phyloP scores from a whole-genome alignment of 306 rosid genomes.

The Vigna angularis region DNA sequence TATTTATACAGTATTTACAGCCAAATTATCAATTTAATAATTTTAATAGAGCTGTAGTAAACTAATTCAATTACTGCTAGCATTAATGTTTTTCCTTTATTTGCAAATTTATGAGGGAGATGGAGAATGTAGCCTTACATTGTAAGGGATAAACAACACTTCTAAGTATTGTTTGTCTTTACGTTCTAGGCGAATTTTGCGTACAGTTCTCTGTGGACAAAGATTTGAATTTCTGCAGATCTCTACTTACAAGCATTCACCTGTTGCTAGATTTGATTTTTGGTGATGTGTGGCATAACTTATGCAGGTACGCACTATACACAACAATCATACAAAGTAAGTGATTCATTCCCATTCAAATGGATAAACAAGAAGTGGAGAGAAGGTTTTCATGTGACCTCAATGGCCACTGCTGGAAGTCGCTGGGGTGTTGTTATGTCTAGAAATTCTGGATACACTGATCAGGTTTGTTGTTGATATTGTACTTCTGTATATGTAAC shows the following conservation, averaged over 20 bases:
- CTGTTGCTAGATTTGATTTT: neutral
- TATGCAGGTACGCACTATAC: constrained; percentile 87
- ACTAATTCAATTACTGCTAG: too few species aligned
- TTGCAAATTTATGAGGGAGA: too few species aligned
- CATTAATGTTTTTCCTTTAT: too few species aligned
- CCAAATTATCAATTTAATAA: too few species aligned
- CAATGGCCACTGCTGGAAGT: constrained; percentile 98
- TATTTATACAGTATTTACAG: too few species aligned
- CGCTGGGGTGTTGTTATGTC: constrained; percentile 99
- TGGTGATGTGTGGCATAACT: constrained; percentile 16
- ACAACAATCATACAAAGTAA: constrained; percentile 97
- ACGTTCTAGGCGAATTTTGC: neutral
- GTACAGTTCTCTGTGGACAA: neutral
- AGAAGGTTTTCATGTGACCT: constrained; percentile 98
- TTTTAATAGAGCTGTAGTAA: too few species aligned
- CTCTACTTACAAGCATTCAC: neutral
- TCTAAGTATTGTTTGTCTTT: too few species aligned
- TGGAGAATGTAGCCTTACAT: too few species aligned
- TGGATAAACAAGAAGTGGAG: constrained; percentile 99
- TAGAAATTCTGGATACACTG: constrained; percentile 92
- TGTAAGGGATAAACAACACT: too few species aligned
- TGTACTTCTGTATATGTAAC: neutral
- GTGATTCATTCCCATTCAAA: constrained; percentile 97
- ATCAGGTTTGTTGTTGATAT: constrained; percentile 69
- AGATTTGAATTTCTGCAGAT: constrained; percentile 17